A percentile compares a stretch with the other conserved stretches of the same genome.
Evolutionary conservation across 768 basidiomycete genomes (phyloP).

Genomic region (Russula earlei): DNA sequence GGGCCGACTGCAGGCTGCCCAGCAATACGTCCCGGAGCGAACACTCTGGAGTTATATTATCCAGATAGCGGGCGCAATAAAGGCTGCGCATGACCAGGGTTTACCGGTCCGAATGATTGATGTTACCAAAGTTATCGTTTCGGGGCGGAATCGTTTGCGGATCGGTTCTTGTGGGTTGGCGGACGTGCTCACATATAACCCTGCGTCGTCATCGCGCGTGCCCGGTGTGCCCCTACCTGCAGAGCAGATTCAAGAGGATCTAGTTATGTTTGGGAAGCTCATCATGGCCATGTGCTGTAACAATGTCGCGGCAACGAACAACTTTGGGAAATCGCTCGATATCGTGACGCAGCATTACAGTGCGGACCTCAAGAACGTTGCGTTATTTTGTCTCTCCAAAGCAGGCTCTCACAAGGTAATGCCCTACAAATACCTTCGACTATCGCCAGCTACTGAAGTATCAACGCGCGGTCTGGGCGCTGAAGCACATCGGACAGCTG

Average conservation of each 20-base stretch:
- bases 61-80: constrained; percentile 83
- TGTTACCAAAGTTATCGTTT: constrained; percentile 76
- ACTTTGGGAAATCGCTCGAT: constrained; percentile 66
- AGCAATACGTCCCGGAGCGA: constrained; percentile 52
- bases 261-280: constrained; percentile 77
- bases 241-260: constrained; percentile 74
- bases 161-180: constrained; percentile 79
- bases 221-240: constrained; percentile 19
- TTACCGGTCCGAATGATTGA: constrained; percentile 79
- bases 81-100: constrained; percentile 72
- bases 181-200: constrained; percentile 75
- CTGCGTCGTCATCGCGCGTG: constrained; percentile 19
- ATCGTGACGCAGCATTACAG: constrained; percentile 65
- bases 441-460: not conserved
- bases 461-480: not conserved
- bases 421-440: constrained; percentile 1
- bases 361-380: constrained; percentile 70
- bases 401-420: constrained; percentile 56
- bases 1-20: constrained; percentile 31
- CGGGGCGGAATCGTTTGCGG: constrained; percentile 84
- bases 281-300: constrained; percentile 72
- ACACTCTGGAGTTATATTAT: constrained; percentile 89
- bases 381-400: constrained; percentile 70
- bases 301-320: constrained; percentile 49
- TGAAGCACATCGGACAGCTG: constrained; percentile 66